Evolutionary conservation across 768 basidiomycete species (phyloP), one percentile per base, ranked within the genome.

Genomic region (Leucocoprinus leucothites): DNA sequence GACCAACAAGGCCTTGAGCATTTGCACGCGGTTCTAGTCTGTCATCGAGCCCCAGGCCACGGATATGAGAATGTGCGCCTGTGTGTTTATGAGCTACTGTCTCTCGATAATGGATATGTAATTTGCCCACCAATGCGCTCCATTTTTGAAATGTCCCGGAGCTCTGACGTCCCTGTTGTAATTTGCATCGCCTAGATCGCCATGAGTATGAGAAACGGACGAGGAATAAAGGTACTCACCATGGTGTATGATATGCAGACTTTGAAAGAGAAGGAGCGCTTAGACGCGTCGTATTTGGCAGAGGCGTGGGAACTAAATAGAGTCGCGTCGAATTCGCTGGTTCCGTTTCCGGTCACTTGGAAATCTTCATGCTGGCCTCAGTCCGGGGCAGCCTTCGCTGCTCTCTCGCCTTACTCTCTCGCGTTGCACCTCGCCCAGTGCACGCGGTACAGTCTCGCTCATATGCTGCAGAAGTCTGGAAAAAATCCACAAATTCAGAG

Each of bases 1-100:
- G 97, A 0, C 97, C 97, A 22, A 99, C 96, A 86, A 99, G 97
- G 3, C 97, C 97, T 67, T 98, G 93, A 0, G 89, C 82, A 68
- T 86, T 91, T 31, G 78, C 82, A 18, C 94, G 84, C 13, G 96
- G 94, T 70, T 98, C 94, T 57, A 98, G 81, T 60, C 87, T 75
- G 60, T 93, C 91, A 61, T 98, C 95, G 43, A 98, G 83, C 0
- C 97, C 97, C 28, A 98, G 80, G 2, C 97, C 97, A 52, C 86
- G 93, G 64, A 99, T 94, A 72, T 99, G 96, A 16, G 96, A 94
- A 68, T 94, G 91, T 36, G 88, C 89, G 67, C 91, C 91, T 93
- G 64, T 35, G 60, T 11, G 48, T 59, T 57, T 61, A 26, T 53
- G 36, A 38, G 42, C 19, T 9, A 34, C 11, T 14, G 35, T 19